Percentiles rank a stretch among this genome's conserved stretches.
Evolutionary conservation across 805 yeast genomes (phyloP).

Genomic region (Metschnikowia kofuensis): DNA sequence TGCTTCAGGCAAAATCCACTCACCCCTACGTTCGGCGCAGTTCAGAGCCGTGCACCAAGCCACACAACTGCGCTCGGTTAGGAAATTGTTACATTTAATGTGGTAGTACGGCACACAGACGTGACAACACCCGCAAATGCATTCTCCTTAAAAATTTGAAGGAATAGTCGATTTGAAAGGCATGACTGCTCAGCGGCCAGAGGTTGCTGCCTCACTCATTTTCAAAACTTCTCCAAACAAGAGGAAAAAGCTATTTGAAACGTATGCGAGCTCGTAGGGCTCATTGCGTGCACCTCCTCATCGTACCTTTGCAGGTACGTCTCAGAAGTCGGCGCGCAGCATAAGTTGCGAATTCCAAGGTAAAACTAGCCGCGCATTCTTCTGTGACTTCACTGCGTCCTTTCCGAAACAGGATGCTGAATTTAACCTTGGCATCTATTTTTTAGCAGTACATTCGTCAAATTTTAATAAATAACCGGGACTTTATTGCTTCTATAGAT

Average conservation of each 20-base stretch:
- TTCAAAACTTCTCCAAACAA: no score
- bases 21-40: slow-evolving; percentile 7
- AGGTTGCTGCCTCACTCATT: no score
- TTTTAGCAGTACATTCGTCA: no score
- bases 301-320: background rate
- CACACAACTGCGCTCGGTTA: no score
- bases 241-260: no score
- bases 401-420: background rate
- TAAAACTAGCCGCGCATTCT: slow-evolving; percentile 6
- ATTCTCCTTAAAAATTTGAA: no score
- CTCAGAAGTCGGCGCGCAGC: slow-evolving; percentile 4
- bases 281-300: background rate
- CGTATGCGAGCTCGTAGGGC: no score
- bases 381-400: background rate
- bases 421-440: no score
- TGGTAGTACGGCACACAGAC: slow-evolving; percentile 3
- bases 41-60: slow-evolving; percentile 2
- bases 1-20: slow-evolving; percentile 6
- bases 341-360: slow-evolving; percentile 3
- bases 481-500: no score
- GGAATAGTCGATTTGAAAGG: no score
- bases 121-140: background rate
- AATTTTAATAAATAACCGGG: no score
- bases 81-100: background rate
- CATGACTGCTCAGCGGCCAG: no score